These are phyloP conservation scores for Yarrowia galli DNA, from an alignment of 1,139 yeast genomes.

Conservation along the genomic window DNA sequence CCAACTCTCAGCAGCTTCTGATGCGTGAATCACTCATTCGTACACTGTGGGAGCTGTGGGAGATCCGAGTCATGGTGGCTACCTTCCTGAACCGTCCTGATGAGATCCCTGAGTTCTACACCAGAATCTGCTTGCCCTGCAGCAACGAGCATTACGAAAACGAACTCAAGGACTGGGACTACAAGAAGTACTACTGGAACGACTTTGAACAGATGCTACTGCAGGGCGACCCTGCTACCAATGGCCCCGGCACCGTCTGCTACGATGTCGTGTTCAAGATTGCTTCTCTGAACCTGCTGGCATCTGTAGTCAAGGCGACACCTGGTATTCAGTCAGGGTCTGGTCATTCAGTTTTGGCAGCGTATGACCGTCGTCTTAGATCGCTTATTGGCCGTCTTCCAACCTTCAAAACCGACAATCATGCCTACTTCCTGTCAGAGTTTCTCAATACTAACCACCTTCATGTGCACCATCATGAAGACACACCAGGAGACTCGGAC, in stretches of 20 bases:
- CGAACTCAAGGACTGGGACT: slow-evolving; percentile 42
- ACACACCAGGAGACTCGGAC: slow-evolving; percentile 20
- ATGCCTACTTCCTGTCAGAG: slow-evolving; percentile 37
- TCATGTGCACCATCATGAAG: slow-evolving; percentile 13
- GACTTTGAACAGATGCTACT: slow-evolving; percentile 43
- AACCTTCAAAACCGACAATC: slow-evolving; percentile 37
- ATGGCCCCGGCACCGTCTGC: slow-evolving; percentile 20
- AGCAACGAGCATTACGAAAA: slow-evolving; percentile 41
- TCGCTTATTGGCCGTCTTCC: slow-evolving; percentile 25
- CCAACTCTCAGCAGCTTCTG: slow-evolving; percentile 41
- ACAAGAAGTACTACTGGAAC: slow-evolving; percentile 41
- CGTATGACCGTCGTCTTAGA: slow-evolving; percentile 21
- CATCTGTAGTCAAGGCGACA: slow-evolving; percentile 28
- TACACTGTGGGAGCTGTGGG: slow-evolving; percentile 44
- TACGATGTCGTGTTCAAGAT: slow-evolving; percentile 36
- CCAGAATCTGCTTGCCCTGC: slow-evolving; percentile 43
- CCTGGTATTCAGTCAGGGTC: slow-evolving; percentile 20
- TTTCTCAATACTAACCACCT: slow-evolving; percentile 36
- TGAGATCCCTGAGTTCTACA: slow-evolving; percentile 42
- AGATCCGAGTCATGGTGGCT: slow-evolving; percentile 40
- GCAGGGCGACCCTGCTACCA: slow-evolving; percentile 34
- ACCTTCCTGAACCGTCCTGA: slow-evolving; percentile 38
- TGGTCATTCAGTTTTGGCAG: slow-evolving; percentile 1
- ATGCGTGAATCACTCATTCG: slow-evolving; percentile 43
- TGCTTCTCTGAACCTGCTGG: slow-evolving; percentile 31